Evolutionary conservation across 371 early-diverging fungal species (phyloP).

Genomic region (Apophysomyces sp.): DNA sequence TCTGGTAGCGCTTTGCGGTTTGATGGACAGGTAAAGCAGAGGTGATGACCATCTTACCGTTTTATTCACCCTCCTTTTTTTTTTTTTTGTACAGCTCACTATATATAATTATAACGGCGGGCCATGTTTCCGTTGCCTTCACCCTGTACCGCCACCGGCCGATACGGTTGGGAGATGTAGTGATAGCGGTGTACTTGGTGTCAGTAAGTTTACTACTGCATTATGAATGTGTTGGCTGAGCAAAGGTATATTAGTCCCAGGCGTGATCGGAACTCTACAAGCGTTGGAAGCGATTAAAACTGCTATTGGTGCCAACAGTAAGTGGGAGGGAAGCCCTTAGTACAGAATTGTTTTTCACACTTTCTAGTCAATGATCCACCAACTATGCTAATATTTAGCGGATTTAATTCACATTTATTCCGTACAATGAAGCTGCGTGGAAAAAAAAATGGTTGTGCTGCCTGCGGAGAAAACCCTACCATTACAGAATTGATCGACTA

Average conservation of each 20-base stretch:
- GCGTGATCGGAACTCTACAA: slow-evolving; percentile 94
- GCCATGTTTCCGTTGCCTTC: slow-evolving; percentile 98
- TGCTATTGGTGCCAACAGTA: slow-evolving; percentile 42
- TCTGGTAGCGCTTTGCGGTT: slow-evolving; percentile 94
- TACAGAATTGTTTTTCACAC: background rate
- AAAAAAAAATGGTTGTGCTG: slow-evolving; percentile 70
- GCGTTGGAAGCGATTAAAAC: slow-evolving; percentile 96
- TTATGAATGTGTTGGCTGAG: background rate
- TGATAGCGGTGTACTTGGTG: slow-evolving; percentile 98
- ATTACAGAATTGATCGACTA: slow-evolving; percentile 84
- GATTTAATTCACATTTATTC: slow-evolving; percentile 70
- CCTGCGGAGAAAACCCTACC: slow-evolving; percentile 85
- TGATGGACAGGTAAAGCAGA: slow-evolving; percentile 82
- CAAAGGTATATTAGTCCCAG: slow-evolving; percentile 68
- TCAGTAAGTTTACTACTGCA: slow-evolving; percentile 39
- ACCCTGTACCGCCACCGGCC: slow-evolving; percentile 89
- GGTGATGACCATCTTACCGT: background rate
- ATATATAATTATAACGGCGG: slow-evolving; percentile 84
- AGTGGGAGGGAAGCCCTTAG: background rate
- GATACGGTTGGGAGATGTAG: slow-evolving; percentile 90
- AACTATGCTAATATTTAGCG: slow-evolving; percentile 81
- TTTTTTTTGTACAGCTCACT: slow-evolving; percentile 56
- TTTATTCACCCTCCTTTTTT: background rate
- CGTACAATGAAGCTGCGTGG: slow-evolving; percentile 77
- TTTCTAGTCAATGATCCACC: slow-evolving; percentile 44